Percentiles rank a stretch among this genome's conserved stretches.
phyloP scores from a whole-genome alignment of 495 filamentous ascomycete genomes.

The Rostrohypoxylon terebratum region DNA sequence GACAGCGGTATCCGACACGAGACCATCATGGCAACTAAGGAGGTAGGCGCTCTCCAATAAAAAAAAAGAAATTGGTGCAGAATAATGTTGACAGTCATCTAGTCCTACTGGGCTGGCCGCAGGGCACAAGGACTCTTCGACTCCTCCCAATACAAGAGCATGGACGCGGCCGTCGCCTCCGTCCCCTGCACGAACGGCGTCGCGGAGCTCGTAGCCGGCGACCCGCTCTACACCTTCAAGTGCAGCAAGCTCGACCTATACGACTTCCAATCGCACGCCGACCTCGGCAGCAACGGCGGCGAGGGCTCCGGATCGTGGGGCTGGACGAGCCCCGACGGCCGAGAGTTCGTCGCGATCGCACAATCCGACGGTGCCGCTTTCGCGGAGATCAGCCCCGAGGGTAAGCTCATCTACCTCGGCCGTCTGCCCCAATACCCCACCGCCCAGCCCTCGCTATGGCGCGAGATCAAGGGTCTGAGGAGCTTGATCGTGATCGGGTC shows the following conservation, averaged over 20 bases:
- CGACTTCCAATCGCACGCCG: conserved; percentile 64
- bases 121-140: conserved; percentile 54
- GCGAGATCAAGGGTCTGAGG: conserved; percentile 55
- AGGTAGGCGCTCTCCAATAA: conserved; percentile 31
- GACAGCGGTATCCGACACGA: conserved; percentile 60
- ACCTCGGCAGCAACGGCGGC: conserved; percentile 59
- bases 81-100: conserved; percentile 22
- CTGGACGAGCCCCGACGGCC: conserved; percentile 68
- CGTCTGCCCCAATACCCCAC: conserved; percentile 63
- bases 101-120: conserved; percentile 53
- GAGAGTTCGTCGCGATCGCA: conserved; percentile 68
- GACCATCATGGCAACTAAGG: conserved; percentile 60
- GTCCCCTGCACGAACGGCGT: conserved; percentile 62
- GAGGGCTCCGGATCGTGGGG: conserved; percentile 62
- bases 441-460: conserved; percentile 58
- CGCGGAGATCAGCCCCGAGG: conserved; percentile 62
- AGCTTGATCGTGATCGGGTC: conserved; percentile 63
- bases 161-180: conserved; percentile 36
- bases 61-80: not conserved
- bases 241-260: conserved; percentile 68
- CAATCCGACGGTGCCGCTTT: conserved; percentile 70
- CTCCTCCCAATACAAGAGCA: conserved; percentile 53
- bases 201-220: conserved; percentile 55
- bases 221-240: conserved; percentile 61
- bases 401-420: conserved; percentile 67